Evolutionary conservation across 306 rosid species (phyloP).

Genomic region (Betula pendula): DNA sequence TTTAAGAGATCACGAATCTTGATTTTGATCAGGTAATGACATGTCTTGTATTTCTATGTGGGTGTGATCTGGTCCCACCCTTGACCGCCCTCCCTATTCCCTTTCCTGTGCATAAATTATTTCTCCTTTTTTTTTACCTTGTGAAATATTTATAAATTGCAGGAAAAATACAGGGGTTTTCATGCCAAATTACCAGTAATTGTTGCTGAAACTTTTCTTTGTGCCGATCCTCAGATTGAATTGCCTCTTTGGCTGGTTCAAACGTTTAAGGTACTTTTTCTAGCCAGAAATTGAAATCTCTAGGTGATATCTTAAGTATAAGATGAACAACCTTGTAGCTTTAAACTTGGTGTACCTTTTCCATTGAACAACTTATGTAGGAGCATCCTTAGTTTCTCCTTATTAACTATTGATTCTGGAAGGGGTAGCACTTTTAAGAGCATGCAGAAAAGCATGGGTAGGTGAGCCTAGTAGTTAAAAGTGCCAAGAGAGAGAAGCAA

Average conservation of each 20-base stretch:
- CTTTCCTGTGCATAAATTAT: neutral
- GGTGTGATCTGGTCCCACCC: neutral
- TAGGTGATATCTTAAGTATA: neutral
- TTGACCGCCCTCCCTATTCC: neutral
- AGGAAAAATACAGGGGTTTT: slow-evolving; percentile 75
- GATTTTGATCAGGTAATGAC: neutral
- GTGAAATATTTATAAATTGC: slow-evolving; percentile 34
- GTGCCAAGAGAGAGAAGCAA: too few relatives aligned
- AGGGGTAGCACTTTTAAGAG: neutral
- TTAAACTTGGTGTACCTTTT: neutral
- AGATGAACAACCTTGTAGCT: slow-evolving; percentile 1
- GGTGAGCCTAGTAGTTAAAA: neutral
- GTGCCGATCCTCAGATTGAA: slow-evolving; percentile 74
- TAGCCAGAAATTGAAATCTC: slow-evolving; percentile 12
- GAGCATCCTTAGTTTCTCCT: neutral
- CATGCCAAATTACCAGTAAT: slow-evolving; percentile 74
- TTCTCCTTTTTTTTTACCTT: slow-evolving; percentile 6
- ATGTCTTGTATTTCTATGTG: neutral
- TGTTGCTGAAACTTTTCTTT: slow-evolving; percentile 91
- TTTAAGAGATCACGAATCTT: neutral
- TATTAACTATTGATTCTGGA: neutral
- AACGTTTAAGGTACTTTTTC: slow-evolving; percentile 77
- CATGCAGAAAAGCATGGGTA: neutral
- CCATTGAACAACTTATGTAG: neutral
- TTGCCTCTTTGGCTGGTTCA: slow-evolving; percentile 93